These are phyloP conservation scores for Phoma sp. DNA, from an alignment of 2,329 filamentous ascomycete genomes.

Conservation along the genomic window DNA sequence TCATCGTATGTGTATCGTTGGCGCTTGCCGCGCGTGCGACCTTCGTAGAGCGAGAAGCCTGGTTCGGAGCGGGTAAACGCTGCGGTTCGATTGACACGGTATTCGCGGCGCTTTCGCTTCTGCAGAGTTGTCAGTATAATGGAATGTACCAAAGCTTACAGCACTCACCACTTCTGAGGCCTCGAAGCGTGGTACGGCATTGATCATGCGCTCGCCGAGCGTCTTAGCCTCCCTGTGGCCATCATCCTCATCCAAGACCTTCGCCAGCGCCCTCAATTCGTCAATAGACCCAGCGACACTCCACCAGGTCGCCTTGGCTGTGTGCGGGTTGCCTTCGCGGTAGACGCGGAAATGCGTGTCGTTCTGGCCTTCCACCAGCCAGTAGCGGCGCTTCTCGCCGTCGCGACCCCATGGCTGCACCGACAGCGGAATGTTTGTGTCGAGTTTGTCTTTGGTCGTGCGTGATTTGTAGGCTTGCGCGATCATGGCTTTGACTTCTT, in stretches of 20 bases:
- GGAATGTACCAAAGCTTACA: not conserved
- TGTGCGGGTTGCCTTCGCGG: slow-evolving; percentile 83
- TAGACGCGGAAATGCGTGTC: slow-evolving; percentile 95
- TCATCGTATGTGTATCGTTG: slow-evolving; percentile 97
- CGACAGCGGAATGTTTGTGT: slow-evolving; percentile 83
- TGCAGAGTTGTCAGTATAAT: slow-evolving; percentile 48
- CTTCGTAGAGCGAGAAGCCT: slow-evolving; percentile 93
- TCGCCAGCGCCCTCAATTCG: slow-evolving; percentile 76
- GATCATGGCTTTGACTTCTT: slow-evolving; percentile 79
- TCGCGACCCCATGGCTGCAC: slow-evolving; percentile 91
- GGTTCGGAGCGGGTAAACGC: slow-evolving; percentile 86
- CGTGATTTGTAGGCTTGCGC: slow-evolving; percentile 67
- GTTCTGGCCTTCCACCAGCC: slow-evolving; percentile 89
- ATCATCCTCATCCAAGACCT: slow-evolving; percentile 78
- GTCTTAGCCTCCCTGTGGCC: slow-evolving; percentile 80
- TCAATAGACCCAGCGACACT: slow-evolving; percentile 91
- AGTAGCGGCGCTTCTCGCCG: slow-evolving; percentile 91
- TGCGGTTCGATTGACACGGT: slow-evolving; percentile 83
- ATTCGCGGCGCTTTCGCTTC: slow-evolving; percentile 94
- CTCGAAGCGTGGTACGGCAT: slow-evolving; percentile 88
- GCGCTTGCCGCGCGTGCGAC: slow-evolving; percentile 92
- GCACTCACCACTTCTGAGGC: slow-evolving; percentile 80
- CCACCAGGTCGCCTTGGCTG: slow-evolving; percentile 84
- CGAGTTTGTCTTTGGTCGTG: slow-evolving; percentile 86
- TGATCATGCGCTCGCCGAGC: slow-evolving; percentile 76